A percentile compares a stretch with the other conserved stretches of the same genome.
These are phyloP conservation scores for Fomitopsis schrenkii DNA, from an alignment of 1,284 basidiomycete genomes.

Conservation along the genomic window DNA sequence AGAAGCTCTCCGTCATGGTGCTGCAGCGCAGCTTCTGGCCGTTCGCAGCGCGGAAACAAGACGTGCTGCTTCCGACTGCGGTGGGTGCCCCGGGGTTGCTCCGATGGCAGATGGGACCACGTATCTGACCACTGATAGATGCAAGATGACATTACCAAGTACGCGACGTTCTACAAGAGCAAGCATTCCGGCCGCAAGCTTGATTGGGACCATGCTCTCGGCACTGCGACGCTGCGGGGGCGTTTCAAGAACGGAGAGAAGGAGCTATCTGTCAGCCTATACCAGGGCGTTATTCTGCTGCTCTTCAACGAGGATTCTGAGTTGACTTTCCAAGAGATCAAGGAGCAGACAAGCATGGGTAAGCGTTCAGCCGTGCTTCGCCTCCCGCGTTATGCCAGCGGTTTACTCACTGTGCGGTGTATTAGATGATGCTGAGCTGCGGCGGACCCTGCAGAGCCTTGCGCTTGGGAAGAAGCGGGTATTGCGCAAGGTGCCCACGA, in stretches of 20 bases:
- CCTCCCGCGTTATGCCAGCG: not conserved
- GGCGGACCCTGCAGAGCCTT: conserved; percentile 86
- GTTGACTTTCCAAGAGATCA: conserved; percentile 67
- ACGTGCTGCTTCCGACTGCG: conserved; percentile 46
- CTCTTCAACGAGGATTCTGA: conserved; percentile 78
- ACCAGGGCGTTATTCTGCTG: conserved; percentile 85
- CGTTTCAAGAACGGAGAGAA: conserved; percentile 72
- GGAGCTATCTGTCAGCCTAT: conserved; percentile 88
- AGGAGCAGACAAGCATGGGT: conserved; percentile 75
- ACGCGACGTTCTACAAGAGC: conserved; percentile 65
- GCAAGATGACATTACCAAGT: conserved; percentile 62
- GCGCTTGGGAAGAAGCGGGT: conserved; percentile 91
- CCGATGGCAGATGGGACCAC: not conserved
- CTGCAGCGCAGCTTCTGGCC: conserved; percentile 78
- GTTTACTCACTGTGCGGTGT: not conserved
- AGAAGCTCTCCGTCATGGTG: conserved; percentile 62
- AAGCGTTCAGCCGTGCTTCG: conserved; percentile 23
- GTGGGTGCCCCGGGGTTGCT: conserved; percentile 32
- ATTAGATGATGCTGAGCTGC: conserved; percentile 71
- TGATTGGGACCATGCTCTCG: conserved; percentile 82
- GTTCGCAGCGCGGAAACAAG: conserved; percentile 49
- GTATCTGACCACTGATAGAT: conserved; percentile 43
- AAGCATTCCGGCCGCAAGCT: conserved; percentile 75
- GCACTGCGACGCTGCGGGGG: conserved; percentile 70
- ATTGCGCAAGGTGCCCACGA: conserved; percentile 75